Evolutionary conservation across 495 filamentous ascomycete species (phyloP).

Genomic region (Tirmania nivea): DNA sequence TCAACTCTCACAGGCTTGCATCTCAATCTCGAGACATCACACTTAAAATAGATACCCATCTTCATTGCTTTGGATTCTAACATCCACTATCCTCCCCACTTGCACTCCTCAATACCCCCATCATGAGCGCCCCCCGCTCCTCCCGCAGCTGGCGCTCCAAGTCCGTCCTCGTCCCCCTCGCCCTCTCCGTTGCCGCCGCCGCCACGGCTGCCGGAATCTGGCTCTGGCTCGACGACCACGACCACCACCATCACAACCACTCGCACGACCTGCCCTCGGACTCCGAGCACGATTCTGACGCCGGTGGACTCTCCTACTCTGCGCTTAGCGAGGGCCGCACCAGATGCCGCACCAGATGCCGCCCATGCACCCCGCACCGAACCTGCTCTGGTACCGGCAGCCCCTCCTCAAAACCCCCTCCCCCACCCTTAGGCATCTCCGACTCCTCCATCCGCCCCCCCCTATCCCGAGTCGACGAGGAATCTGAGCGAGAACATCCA

Average conservation of each 20-base stretch:
- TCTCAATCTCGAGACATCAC: too few relatives aligned
- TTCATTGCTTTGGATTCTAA: too few relatives aligned
- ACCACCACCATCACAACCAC: neutral
- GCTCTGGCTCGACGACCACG: neutral
- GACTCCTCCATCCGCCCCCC: neutral
- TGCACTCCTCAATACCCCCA: too few relatives aligned
- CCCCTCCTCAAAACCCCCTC: neutral
- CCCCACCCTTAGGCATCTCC: neutral
- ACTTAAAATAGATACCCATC: too few relatives aligned
- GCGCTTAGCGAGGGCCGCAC: too few relatives aligned
- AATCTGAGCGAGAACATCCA: neutral
- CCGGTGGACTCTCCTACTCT: neutral
- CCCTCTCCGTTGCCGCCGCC: slow-evolving; percentile 20
- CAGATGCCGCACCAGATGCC: neutral
- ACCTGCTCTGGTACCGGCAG: neutral
- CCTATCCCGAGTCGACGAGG: neutral
- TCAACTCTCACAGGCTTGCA: too few relatives aligned
- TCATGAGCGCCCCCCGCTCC: slow-evolving; percentile 10
- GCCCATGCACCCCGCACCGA: neutral
- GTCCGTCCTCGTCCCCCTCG: slow-evolving; percentile 25
- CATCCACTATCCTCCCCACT: too few relatives aligned
- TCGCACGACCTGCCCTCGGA: neutral
- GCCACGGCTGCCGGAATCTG: slow-evolving; percentile 19
- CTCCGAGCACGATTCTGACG: neutral
- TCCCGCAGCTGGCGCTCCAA: neutral